phyloP scores from a whole-genome alignment of 176 grass and related monocot genomes.

The maize (Zea mays) region Zm-B73-REFERENCE-NAM-5.0 NC_050103.1:128374501-128375000 shows the following conservation, averaged over 20 bases:
- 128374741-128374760: slow-evolving; percentile 67
- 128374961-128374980: too few relatives aligned
- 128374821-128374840: slow-evolving; percentile 76
- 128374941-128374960: too few relatives aligned
- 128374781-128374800: slow-evolving; percentile 61
- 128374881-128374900: slow-evolving; percentile 99
- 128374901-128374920: slow-evolving; percentile 92
- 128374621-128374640: too few relatives aligned
- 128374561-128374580: background rate
- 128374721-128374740: slow-evolving; percentile 4
- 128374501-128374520: background rate
- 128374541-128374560: background rate
- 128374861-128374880: slow-evolving; percentile 73
- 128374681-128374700: too few relatives aligned
- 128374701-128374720: slow-evolving; percentile 23
- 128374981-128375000: background rate
- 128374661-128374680: too few relatives aligned
- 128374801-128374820: slow-evolving; percentile 66
- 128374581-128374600: background rate
- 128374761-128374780: slow-evolving; percentile 91
- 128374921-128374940: slow-evolving; percentile 71
- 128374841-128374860: slow-evolving; percentile 69
- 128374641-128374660: too few relatives aligned
- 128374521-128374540: background rate
- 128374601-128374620: too few relatives aligned